Conservation (phyloP, 2,329 filamentous ascomycete genomes). For the Aspergillus phoenicis region DNA sequence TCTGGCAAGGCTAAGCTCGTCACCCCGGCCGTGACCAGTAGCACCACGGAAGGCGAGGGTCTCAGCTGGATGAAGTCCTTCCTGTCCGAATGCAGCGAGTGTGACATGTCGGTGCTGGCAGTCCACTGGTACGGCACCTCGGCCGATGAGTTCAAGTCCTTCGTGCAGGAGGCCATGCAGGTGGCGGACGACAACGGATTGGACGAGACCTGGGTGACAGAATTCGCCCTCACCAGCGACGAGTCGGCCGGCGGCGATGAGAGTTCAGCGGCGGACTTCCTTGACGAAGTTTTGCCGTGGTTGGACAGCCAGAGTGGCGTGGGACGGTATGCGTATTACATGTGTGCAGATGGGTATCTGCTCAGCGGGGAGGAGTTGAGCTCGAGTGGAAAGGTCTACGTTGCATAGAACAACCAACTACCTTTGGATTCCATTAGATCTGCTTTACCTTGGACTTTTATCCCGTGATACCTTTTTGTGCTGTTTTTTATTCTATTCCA, state of each 20-base stretch:
- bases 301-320: conserved; percentile 43
- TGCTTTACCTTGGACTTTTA: not conserved
- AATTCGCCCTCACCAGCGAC: conserved; percentile 44
- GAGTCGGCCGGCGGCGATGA: conserved; percentile 25
- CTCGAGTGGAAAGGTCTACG: conserved; percentile 35
- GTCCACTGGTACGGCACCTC: conserved; percentile 50
- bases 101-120: conserved; percentile 44
- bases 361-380: conserved; percentile 31
- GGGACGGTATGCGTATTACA: conserved; percentile 49
- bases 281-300: conserved; percentile 42
- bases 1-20: conserved; percentile 43
- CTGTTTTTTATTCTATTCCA: not conserved
- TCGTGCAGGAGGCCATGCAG: conserved; percentile 39
- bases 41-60: conserved; percentile 34
- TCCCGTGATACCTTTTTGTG: not conserved
- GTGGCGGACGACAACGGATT: conserved; percentile 39
- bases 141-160: conserved; percentile 40
- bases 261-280: conserved; percentile 35
- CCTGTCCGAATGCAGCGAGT: conserved; percentile 42
- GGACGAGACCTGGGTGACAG: conserved; percentile 49
- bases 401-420: conserved; percentile 3
- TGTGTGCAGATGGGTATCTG: conserved; percentile 37
- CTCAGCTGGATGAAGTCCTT: conserved; percentile 46
- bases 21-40: conserved; percentile 47
- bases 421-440: not conserved